A percentile compares a stretch with the other conserved stretches of the same genome.
These are phyloP conservation scores for Mortierella sp. DNA, from an alignment of 371 early-diverging fungal genomes.

Conservation along the genomic window DNA sequence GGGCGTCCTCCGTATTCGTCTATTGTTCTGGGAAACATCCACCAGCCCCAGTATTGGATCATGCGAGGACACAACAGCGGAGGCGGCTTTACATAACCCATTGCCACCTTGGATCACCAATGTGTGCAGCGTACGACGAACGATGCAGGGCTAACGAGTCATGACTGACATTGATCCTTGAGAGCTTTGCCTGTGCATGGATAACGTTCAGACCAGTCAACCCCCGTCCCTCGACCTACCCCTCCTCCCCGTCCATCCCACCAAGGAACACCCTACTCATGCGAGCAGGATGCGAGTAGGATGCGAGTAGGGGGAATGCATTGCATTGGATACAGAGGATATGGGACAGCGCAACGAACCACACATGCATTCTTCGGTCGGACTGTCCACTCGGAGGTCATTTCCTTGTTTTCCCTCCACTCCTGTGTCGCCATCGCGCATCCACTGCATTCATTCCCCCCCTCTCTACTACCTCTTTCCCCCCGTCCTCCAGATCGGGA, in stretches of 20 bases:
- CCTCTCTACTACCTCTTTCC: conserved; percentile 2
- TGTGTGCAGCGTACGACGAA: too few species aligned
- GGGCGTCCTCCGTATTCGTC: too few species aligned
- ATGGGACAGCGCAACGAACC: conserved; percentile 16
- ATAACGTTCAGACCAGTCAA: neutral
- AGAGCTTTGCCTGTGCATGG: too few species aligned
- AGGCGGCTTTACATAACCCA: too few species aligned
- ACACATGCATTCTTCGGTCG: neutral
- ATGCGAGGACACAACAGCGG: too few species aligned
- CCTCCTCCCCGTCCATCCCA: neutral
- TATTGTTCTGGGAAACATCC: too few species aligned
- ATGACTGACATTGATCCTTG: too few species aligned
- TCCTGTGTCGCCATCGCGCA: neutral
- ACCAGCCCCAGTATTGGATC: too few species aligned
- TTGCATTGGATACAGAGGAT: conserved; percentile 2
- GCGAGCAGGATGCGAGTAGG: neutral
- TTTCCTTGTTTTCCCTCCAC: neutral
- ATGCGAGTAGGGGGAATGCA: conserved; percentile 5
- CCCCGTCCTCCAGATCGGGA: conserved; percentile 14
- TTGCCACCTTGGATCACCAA: too few species aligned
- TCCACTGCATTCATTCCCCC: neutral
- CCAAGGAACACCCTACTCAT: too few species aligned
- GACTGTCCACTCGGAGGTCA: neutral
- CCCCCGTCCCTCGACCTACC: neutral
- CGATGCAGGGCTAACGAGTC: too few species aligned